These are phyloP conservation scores for Auriscalpium orientale DNA, from an alignment of 768 basidiomycete species.

Conservation along the genomic window DNA sequence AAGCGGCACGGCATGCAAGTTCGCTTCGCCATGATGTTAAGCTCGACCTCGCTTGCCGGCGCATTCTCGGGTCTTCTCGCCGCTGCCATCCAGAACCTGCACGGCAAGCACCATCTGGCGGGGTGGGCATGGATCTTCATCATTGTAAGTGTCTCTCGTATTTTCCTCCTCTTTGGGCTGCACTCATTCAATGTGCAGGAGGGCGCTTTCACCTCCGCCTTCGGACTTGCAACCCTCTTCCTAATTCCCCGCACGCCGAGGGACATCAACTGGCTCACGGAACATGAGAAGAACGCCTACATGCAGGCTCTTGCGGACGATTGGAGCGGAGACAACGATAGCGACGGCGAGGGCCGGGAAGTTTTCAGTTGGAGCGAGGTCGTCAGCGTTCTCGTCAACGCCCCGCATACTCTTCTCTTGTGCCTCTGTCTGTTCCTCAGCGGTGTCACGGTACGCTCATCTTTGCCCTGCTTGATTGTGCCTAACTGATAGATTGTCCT, in stretches of 20 bases:
- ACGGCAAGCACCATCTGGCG: conserved; percentile 41
- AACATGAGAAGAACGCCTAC: conserved; percentile 34
- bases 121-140: conserved; percentile 70
- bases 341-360: conserved; percentile 34
- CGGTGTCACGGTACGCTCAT: conserved; percentile 38
- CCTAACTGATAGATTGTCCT: background rate
- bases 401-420: conserved; percentile 47
- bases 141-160: conserved; percentile 28
- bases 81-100: conserved; percentile 49
- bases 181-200: conserved; percentile 26
- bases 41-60: conserved; percentile 40
- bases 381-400: conserved; percentile 33
- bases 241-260: conserved; percentile 39
- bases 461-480: background rate
- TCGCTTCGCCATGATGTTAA: conserved; percentile 36
- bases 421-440: conserved; percentile 44
- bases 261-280: conserved; percentile 42
- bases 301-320: conserved; percentile 29
- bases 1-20: conserved; percentile 22
- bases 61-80: conserved; percentile 62
- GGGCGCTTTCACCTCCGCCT: conserved; percentile 54
- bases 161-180: background rate
- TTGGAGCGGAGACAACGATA: conserved; percentile 26
- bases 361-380: conserved; percentile 54
- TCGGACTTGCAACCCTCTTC: conserved; percentile 45